A percentile compares a stretch with the other conserved stretches of the same genome.
These are phyloP conservation scores for Rhizophlyctis rosea DNA, from an alignment of 192 early-diverging fungal genomes.

Conservation along the genomic window DNA sequence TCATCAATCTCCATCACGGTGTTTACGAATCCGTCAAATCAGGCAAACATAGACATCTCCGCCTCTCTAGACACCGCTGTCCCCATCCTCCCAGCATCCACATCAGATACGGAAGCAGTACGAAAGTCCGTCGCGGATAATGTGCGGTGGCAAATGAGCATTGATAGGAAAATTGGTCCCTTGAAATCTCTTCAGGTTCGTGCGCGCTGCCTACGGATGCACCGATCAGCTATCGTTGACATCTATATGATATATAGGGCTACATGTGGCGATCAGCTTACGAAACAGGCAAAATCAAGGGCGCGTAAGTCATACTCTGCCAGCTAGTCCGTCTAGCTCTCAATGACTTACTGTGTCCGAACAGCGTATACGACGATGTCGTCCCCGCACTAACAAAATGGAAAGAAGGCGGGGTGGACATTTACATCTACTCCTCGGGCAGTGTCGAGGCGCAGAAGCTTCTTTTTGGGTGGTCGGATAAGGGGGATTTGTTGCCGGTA, in stretches of 20 bases:
- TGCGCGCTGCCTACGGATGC: background rate
- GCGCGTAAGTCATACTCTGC: constrained; percentile 57
- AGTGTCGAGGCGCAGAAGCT: constrained; percentile 92
- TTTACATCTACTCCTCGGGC: constrained; percentile 97
- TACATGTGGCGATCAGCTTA: constrained; percentile 94
- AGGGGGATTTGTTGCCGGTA: constrained; percentile 72
- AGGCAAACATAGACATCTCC: constrained; percentile 21
- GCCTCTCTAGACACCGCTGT: constrained; percentile 12
- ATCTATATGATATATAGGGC: constrained; percentile 39
- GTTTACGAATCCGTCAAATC: constrained; percentile 1
- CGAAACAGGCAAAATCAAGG: constrained; percentile 66
- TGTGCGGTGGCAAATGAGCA: constrained; percentile 79
- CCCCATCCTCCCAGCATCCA: constrained; percentile 11
- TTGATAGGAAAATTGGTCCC: constrained; percentile 86
- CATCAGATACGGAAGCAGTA: constrained; percentile 37
- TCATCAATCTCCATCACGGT: background rate
- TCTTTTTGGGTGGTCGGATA: constrained; percentile 77
- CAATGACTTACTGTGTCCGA: background rate
- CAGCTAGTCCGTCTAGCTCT: background rate
- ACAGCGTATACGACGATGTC: constrained; percentile 85
- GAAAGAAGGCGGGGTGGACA: constrained; percentile 51
- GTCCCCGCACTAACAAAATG: constrained; percentile 71
- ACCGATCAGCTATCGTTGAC: background rate
- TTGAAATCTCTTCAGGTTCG: constrained; percentile 80
- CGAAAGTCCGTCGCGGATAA: constrained; percentile 57